Conservation (phyloP, 306 rosid genomes). For the barrel medic (Medicago truncatula) region MtrunA17r5.0-ANR NC_053042.1:56282001-56282500, state of each 20-base stretch:
- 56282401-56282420: conserved; percentile 8
- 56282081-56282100: conserved; percentile 22
- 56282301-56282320: conserved; percentile 94
- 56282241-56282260: conserved; percentile 91
- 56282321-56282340: conserved; percentile 85
- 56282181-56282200: conserved; percentile 89
- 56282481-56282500: conserved; percentile 24
- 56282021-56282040: conserved; percentile 67
- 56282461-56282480: conserved; percentile 8
- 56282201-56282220: conserved; percentile 88
- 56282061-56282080: conserved; percentile 30
- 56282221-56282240: conserved; percentile 98
- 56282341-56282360: conserved; percentile 81
- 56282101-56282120: conserved; percentile 28
- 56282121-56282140: conserved; percentile 7
- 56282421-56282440: not conserved
- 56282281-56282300: conserved; percentile 83
- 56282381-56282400: conserved; percentile 5
- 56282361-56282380: conserved; percentile 54
- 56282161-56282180: conserved; percentile 88
- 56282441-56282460: not conserved
- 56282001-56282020: conserved; percentile 99
- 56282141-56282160: conserved; percentile 30
- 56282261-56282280: conserved; percentile 99
- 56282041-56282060: conserved; percentile 50